Evolutionary conservation across 75 land plant genomes (phyloP).

Genomic region (Cupressus sempervirens): DNA sequence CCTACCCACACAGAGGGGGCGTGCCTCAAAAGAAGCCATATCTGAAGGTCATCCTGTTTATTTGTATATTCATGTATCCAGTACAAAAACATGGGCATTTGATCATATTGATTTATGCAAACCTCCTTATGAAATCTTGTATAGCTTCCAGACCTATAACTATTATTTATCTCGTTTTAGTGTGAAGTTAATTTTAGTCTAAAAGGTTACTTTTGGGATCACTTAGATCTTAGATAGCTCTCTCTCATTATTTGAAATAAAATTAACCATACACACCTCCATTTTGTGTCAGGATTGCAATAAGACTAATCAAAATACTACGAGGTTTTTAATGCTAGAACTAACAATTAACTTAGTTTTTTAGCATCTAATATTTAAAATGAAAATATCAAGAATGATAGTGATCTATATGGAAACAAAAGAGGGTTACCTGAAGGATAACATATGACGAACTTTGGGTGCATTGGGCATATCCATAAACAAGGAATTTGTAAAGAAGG

Average conservation of each 20-base stretch:
- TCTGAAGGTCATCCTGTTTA: neutral
- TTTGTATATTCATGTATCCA: too few relatives aligned
- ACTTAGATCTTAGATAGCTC: too few relatives aligned
- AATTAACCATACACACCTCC: too few relatives aligned
- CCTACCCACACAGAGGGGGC: neutral
- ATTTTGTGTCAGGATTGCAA: neutral
- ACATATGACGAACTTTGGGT: slow-evolving; percentile 89
- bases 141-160: too few relatives aligned
- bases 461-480: slow-evolving; percentile 95
- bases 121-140: too few relatives aligned
- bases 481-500: slow-evolving; percentile 90
- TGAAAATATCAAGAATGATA: neutral
- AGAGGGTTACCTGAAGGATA: slow-evolving; percentile 72
- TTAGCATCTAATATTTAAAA: neutral
- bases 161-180: too few relatives aligned
- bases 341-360: neutral
- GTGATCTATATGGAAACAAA: neutral
- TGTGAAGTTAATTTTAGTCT: too few relatives aligned
- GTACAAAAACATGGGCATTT: too few relatives aligned
- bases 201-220: too few relatives aligned
- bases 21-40: neutral
- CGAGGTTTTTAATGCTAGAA: neutral
- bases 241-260: too few relatives aligned
- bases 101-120: too few relatives aligned
- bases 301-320: neutral